phyloP scores from a whole-genome alignment of 257 asterid genomes.

The Forsythia suspensa region DNA sequence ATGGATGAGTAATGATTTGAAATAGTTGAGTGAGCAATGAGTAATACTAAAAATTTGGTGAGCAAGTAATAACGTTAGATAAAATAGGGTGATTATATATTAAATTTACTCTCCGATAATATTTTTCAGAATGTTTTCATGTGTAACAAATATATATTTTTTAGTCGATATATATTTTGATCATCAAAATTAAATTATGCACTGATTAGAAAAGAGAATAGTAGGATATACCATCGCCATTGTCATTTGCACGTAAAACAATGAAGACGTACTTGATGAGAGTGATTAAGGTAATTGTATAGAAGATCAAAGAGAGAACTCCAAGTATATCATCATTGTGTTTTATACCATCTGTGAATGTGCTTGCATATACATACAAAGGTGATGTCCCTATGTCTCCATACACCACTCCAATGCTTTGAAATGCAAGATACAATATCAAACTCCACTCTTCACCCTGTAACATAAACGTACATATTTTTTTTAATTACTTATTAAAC shows the following conservation, averaged over 20 bases:
- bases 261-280: constrained; percentile 34
- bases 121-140: not conserved
- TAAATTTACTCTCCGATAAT: too few relatives aligned
- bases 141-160: too few relatives aligned
- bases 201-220: not conserved
- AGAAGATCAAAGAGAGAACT: constrained; percentile 30
- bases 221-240: constrained; percentile 33
- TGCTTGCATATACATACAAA: constrained; percentile 10
- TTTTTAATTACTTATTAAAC: too few relatives aligned
- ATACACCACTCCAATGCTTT: constrained; percentile 39
- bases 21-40: too few relatives aligned
- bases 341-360: not conserved
- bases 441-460: not conserved
- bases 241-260: constrained; percentile 36
- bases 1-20: too few relatives aligned
- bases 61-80: too few relatives aligned
- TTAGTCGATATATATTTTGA: too few relatives aligned
- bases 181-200: too few relatives aligned
- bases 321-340: constrained; percentile 34
- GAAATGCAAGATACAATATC: constrained; percentile 23
- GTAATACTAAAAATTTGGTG: too few relatives aligned
- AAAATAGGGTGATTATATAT: too few relatives aligned
- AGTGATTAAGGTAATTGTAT: constrained; percentile 33
- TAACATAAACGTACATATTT: not conserved
- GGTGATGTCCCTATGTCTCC: constrained; percentile 43